Conservation (phyloP, 306 rosid species). For the Phaseolus lunatus region DNA sequence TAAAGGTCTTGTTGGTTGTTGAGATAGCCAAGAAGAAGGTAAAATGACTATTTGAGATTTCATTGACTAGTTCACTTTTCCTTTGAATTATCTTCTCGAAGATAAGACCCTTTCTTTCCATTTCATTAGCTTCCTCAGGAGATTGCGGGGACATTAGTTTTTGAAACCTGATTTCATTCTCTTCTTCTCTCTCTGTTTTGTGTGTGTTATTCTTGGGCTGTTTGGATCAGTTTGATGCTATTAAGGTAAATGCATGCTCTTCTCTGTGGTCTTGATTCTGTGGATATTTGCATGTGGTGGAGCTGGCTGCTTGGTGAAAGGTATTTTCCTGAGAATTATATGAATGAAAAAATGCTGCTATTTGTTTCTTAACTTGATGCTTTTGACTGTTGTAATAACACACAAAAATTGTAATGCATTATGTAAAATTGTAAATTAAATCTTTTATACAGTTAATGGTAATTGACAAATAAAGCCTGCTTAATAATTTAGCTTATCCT, state of each 20-base stretch:
- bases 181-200: not conserved
- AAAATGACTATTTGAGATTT: slow-evolving; percentile 39
- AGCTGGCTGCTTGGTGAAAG: slow-evolving; percentile 23
- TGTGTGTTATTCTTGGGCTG: not conserved
- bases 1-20: slow-evolving; percentile 51
- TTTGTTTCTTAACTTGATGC: not conserved
- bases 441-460: slow-evolving; percentile 3
- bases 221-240: slow-evolving; percentile 32
- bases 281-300: slow-evolving; percentile 39
- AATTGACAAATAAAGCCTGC: slow-evolving; percentile 18
- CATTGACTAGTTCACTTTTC: slow-evolving; percentile 43
- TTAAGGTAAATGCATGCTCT: slow-evolving; percentile 50
- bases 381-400: no score
- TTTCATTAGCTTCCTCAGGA: slow-evolving; percentile 37
- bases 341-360: slow-evolving; percentile 30
- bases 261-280: slow-evolving; percentile 21
- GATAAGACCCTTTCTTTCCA: slow-evolving; percentile 19
- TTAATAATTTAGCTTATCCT: no score
- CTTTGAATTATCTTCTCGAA: slow-evolving; percentile 36
- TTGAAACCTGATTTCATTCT: not conserved
- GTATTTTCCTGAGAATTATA: not conserved
- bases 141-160: slow-evolving; percentile 40
- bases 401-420: not conserved
- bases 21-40: slow-evolving; percentile 44
- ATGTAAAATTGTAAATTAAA: not conserved